Evolutionary conservation across 2,329 filamentous ascomycete species (phyloP).

Genomic region (Colletotrichum sp.): DNA sequence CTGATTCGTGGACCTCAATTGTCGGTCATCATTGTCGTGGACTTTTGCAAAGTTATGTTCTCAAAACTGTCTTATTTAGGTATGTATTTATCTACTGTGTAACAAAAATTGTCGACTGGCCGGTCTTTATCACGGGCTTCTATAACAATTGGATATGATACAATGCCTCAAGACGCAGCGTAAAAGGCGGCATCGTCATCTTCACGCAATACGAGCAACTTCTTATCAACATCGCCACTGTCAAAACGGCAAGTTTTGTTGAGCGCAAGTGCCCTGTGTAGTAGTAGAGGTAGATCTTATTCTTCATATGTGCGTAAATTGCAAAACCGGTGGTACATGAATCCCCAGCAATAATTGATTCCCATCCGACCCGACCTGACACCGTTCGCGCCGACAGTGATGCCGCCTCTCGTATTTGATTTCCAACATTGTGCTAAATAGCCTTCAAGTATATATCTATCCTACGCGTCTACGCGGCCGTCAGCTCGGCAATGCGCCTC

Average conservation of each 20-base stretch:
- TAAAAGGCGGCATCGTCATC: fast-evolving
- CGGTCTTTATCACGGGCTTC: neutral
- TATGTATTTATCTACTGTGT: too few relatives aligned
- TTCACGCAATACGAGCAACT: neutral
- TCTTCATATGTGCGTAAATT: neutral
- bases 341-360: neutral
- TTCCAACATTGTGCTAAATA: neutral
- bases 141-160: neutral
- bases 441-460: neutral
- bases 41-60: too few relatives aligned
- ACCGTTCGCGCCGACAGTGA: neutral
- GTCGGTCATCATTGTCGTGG: neutral
- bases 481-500: slow-evolving; percentile 82
- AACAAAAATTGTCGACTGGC: too few relatives aligned
- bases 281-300: neutral
- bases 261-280: neutral
- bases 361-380: neutral
- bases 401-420: neutral
- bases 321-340: neutral
- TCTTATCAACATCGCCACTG: fast-evolving
- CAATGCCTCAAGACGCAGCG: neutral
- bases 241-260: fast-evolving
- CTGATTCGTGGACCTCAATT: neutral
- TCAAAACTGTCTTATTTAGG: too few relatives aligned
- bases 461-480: slow-evolving; percentile 34